Evolutionary conservation across 345 rosid species (phyloP).

Genomic region (Eucalyptus camaldulensis): DNA sequence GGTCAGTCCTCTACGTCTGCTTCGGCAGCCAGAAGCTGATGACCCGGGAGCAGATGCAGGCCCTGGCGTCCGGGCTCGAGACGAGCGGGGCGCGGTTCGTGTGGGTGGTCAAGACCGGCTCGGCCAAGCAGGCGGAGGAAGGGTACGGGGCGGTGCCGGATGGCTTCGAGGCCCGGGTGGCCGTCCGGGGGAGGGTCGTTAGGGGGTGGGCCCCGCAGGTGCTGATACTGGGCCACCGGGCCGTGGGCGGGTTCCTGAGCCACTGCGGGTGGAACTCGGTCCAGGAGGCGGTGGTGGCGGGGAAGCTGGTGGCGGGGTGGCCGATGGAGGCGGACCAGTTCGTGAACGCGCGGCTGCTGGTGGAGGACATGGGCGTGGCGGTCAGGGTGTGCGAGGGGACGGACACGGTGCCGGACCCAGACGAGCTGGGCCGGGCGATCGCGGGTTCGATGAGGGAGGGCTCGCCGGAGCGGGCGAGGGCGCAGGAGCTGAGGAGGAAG

Average conservation of each 20-base stretch:
- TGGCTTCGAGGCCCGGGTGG: slow-evolving; percentile 30
- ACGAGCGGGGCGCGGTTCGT: slow-evolving; percentile 34
- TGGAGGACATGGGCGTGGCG: slow-evolving; percentile 38
- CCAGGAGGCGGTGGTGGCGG: slow-evolving; percentile 38
- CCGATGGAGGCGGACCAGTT: slow-evolving; percentile 71
- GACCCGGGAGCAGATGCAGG: slow-evolving; percentile 24
- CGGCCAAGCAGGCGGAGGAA: background rate
- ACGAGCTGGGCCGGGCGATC: slow-evolving; percentile 12
- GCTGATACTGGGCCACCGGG: slow-evolving; percentile 30
- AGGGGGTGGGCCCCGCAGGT: slow-evolving; percentile 59
- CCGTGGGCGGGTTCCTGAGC: slow-evolving; percentile 50
- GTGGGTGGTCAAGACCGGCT: slow-evolving; percentile 40
- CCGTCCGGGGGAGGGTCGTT: slow-evolving; percentile 23
- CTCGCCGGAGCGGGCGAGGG: slow-evolving; percentile 5
- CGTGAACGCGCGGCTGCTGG: slow-evolving; percentile 31
- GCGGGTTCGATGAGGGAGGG: background rate
- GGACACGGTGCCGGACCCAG: slow-evolving; percentile 40
- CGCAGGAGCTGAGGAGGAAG: slow-evolving; percentile 5
- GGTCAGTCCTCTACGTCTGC: slow-evolving; percentile 45
- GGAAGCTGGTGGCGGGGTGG: slow-evolving; percentile 34
- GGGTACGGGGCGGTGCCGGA: slow-evolving; percentile 17
- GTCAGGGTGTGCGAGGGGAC: slow-evolving; percentile 32
- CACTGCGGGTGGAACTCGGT: slow-evolving; percentile 78
- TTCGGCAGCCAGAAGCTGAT: slow-evolving; percentile 55
- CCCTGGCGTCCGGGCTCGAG: slow-evolving; percentile 39